phyloP scores from a whole-genome alignment of 129 eudicot genomes.

The Escallonia herrerae region DNA sequence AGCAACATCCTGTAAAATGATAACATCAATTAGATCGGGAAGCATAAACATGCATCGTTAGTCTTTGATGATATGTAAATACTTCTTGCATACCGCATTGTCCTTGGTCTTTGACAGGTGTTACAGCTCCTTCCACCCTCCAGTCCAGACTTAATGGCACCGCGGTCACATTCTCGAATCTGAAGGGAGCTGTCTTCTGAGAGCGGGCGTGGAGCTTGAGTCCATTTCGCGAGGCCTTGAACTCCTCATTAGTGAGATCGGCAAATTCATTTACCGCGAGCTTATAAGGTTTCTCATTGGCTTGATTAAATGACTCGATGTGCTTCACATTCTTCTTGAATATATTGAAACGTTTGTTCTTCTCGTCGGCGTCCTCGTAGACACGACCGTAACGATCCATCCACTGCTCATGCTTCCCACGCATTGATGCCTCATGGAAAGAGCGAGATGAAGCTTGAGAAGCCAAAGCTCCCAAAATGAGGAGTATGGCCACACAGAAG shows the following conservation, averaged over 20 bases:
- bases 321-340: not conserved
- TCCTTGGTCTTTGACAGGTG: slow-evolving; percentile 6
- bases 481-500: not conserved
- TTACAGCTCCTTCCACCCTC: slow-evolving; percentile 5
- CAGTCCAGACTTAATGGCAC: not conserved
- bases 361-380: not conserved
- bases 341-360: not conserved
- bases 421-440: not conserved
- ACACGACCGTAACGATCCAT: not conserved
- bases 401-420: slow-evolving; percentile 1
- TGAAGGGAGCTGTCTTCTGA: not conserved
- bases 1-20: not conserved
- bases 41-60: not conserved
- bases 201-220: slow-evolving; percentile 1
- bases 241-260: slow-evolving; percentile 4
- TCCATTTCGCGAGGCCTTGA: not conserved
- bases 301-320: not conserved
- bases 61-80: too few relatives aligned
- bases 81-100: slow-evolving; percentile 1
- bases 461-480: not conserved
- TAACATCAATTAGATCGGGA: not conserved
- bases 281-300: not conserved
- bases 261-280: not conserved
- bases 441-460: slow-evolving; percentile 1
- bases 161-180: not conserved